These are phyloP conservation scores for Steccherinum ochraceum DNA, from an alignment of 768 basidiomycete species.

Conservation along the genomic window DNA sequence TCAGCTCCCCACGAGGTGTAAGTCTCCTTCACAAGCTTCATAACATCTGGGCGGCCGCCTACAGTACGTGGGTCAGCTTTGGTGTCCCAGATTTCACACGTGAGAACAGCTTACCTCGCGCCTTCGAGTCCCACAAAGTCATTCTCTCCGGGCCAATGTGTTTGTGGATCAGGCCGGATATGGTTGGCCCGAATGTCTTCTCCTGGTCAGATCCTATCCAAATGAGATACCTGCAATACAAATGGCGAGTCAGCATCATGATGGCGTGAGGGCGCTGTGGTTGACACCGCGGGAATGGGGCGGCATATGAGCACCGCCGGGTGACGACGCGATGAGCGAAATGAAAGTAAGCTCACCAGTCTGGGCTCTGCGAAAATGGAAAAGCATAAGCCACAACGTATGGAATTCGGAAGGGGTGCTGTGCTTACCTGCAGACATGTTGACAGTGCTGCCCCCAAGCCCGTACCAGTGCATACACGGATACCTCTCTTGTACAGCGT, in stretches of 20 bases:
- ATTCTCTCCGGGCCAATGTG: constrained; percentile 33
- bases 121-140: constrained; percentile 37
- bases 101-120: constrained; percentile 20
- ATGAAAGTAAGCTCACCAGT: constrained; percentile 27
- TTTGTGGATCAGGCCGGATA: constrained; percentile 31
- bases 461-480: constrained; percentile 39
- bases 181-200: constrained; percentile 39
- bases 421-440: constrained; percentile 32
- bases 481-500: constrained; percentile 37
- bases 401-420: constrained; percentile 4
- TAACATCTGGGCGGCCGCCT: constrained; percentile 33
- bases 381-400: constrained; percentile 3
- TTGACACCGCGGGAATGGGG: constrained; percentile 8
- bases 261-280: background rate
- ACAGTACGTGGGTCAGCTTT: background rate
- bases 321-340: background rate
- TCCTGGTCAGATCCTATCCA: constrained; percentile 41
- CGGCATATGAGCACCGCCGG: background rate
- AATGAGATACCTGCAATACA: constrained; percentile 29
- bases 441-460: constrained; percentile 37
- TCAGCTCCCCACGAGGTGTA: constrained; percentile 32
- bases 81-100: background rate
- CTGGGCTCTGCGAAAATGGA: constrained; percentile 17
- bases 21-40: constrained; percentile 30
- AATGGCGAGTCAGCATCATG: background rate